Evolutionary conservation across 148 eudicot species (phyloP), one percentile per base, ranked within the genome.

Genomic region (Camellia sinensis): DNA sequence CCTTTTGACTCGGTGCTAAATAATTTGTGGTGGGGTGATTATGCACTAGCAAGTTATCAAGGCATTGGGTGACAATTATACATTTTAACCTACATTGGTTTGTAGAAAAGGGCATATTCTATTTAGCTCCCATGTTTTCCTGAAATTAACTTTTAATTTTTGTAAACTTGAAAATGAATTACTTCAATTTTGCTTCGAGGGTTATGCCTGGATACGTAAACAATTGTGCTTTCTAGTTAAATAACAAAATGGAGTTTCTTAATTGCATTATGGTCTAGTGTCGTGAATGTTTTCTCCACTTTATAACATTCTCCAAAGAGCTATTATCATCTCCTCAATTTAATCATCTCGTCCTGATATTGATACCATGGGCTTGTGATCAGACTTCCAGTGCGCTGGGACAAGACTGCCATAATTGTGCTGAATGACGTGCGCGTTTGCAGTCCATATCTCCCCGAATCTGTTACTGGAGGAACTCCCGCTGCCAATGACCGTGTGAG

Each of bases 381-480:
- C 88, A 96, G 99, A 88, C 95, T 92, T 78, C 99, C 97, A 6
- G 99, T 96, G 75, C 91, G 90, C 56, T 96, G 97, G 97, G 99
- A 96, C 76, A 92, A 91, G 90, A 92, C 93, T 67, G 90, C 80
- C 22, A 96, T 96, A 80, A 97, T 96, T 54, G 99, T 96, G 76
- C 91, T 96, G 99, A 86, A 92, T 71, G 93, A 89, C 82, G 98
- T 96, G 41, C 92, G 98, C 80, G 99, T 96, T 45, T 73, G 93
- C 79, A 87, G 92, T 82, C 98, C 99, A 9, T 96, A 96, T 90
- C 89, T 82, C 62, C 90, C 99, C 21, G 97, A 96, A 74, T 92
- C 91, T 72, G 99, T 96, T 68, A 71, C 74, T 62, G 99, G 99
- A 67, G 99, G 99, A 76, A 90, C 98, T 59, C 82, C 93, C n/a